Base-by-base conservation (phyloP, 1,284 basidiomycete genomes). In the Cutaneotrichosporon cyanovorans region DNA sequence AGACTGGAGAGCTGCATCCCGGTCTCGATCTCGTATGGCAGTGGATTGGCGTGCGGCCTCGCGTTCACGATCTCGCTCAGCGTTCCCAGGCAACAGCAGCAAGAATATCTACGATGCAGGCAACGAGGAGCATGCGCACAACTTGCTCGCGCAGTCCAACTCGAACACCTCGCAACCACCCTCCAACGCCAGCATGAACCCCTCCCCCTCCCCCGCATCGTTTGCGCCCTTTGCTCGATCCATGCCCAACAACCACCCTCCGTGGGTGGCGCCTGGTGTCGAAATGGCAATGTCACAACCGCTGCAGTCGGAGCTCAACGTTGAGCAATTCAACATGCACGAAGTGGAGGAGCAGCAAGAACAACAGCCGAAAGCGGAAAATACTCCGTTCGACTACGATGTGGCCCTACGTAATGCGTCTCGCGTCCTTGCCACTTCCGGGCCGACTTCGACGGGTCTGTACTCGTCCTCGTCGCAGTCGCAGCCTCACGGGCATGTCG, bases 1-100 rank as follows among this genome's bases (percentile, higher is more conserved):
- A 85, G 93, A 97, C 66, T 96, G 92, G 90, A 80, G 90, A 37
- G 84, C 85, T 16, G 82, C 88, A 63, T 91, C 87, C 63, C 81
- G 91, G 51, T 95, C 91, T 14, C 80, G 91, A 53, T 96, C 93
- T 19, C 83, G 92, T 21, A 84, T 87, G 61, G 85, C 87, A 1
- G 74, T 76, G 67, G 75, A 76, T 43, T 76, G 74, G 74, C 65
- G 74, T 23, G 73, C 65, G 0, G 63, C 65, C 5, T 75, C 73
- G 1, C 60, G 73, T 5, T 75, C 74, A 0, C 59, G 74, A 4
- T 68, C 73, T 10, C 63, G 73, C 15, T 69, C 71, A 1, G 56
- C 63, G 0, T 65, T 64, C 41, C 46, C 45, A 6, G 56, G 55
- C 25, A n/a, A n/a, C n/a, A 28, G 25, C 25, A 50, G 45, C 16